phyloP scores from a whole-genome alignment of 352 stramenopile species.

The Peronospora belbahrii region DNA sequence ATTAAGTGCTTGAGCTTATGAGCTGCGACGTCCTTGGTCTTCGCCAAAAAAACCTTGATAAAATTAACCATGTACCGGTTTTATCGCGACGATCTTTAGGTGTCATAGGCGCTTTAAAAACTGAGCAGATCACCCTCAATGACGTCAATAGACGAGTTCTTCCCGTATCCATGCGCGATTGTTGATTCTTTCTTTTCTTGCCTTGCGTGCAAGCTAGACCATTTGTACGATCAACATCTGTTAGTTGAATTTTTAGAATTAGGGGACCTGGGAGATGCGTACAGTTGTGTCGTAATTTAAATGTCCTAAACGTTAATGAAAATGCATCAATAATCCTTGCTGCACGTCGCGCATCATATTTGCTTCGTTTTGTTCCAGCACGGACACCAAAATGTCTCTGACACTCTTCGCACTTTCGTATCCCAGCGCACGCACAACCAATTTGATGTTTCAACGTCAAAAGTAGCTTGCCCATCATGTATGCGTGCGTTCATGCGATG shows the following conservation, averaged over 20 bases:
- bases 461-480: not conserved
- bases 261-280: not conserved
- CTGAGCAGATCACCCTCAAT: not conserved
- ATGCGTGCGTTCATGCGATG: not conserved
- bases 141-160: conserved; percentile 3
- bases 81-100: not conserved
- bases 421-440: conserved; percentile 1
- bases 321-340: not conserved
- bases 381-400: not conserved
- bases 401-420: not conserved
- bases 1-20: conserved; percentile 2
- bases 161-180: conserved; percentile 11
- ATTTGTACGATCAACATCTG: conserved; percentile 4
- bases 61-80: not conserved
- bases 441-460: conserved; percentile 3
- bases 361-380: not conserved
- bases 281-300: not conserved
- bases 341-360: not conserved
- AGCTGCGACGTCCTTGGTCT: not conserved
- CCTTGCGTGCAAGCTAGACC: conserved; percentile 11
- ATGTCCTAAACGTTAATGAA: not conserved
- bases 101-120: not conserved
- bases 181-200: conserved; percentile 12
- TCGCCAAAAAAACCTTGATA: not conserved
- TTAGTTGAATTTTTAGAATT: not conserved